Percentiles rank a stretch among this genome's conserved stretches.
Evolutionary conservation across 495 filamentous ascomycete species (phyloP).

Genomic region (Podospora fimiseda): DNA sequence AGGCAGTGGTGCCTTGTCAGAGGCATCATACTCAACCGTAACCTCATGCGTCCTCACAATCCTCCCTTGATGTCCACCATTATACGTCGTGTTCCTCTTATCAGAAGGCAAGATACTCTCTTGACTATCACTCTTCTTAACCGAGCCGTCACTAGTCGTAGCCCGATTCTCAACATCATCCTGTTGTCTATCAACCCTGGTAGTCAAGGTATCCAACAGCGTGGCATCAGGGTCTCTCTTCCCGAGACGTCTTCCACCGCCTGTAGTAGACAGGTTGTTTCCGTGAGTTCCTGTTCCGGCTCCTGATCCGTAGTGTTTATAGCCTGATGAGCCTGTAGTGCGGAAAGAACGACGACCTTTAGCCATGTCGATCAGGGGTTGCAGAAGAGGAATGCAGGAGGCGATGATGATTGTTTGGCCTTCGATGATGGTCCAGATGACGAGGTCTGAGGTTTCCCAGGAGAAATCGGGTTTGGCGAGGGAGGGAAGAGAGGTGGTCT

Average conservation of each 20-base stretch:
- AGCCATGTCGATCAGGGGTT: constrained; percentile 36
- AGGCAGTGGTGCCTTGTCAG: not conserved
- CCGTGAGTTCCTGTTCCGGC: not conserved
- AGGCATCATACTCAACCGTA: constrained; percentile 4
- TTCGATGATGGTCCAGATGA: constrained; percentile 44
- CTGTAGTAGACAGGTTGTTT: not conserved
- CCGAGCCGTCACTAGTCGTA: not conserved
- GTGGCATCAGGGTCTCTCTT: not conserved
- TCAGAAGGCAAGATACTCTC: not conserved
- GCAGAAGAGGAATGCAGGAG: constrained; percentile 42
- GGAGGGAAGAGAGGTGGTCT: constrained; percentile 34
- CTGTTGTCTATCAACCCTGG: not conserved
- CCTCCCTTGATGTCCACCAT: not conserved
- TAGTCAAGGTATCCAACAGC: not conserved
- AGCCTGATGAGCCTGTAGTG: constrained; percentile 1
- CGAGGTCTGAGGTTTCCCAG: constrained; percentile 29
- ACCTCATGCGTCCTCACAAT: constrained; percentile 3
- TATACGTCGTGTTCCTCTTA: not conserved
- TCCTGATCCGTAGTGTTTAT: constrained; percentile 1
- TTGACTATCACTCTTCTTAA: not conserved
- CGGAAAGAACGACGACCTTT: constrained; percentile 9
- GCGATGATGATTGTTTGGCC: constrained; percentile 43
- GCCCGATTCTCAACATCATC: not conserved
- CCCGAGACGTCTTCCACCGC: constrained; percentile 1
- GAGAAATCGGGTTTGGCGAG: constrained; percentile 33